Evolutionary conservation across 768 basidiomycete species (phyloP), one percentile per base, ranked within the genome.

Genomic region (Phylloporus sp.): DNA sequence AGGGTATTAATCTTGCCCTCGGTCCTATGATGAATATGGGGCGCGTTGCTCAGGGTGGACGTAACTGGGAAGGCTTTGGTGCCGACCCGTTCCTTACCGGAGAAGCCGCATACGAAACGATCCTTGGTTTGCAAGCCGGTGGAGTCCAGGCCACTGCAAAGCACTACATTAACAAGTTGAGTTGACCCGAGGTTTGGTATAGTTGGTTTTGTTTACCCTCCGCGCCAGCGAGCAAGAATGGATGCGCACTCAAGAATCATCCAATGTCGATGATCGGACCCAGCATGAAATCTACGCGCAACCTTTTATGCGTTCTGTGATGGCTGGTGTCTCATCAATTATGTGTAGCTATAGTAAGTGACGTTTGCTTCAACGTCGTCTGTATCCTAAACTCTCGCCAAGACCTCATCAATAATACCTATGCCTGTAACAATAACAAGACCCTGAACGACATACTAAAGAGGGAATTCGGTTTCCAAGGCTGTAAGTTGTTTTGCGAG

Each of bases 31-130:
- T 90, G 81, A 92, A 93, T 62, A 78, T 94, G 71, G 87, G 84
- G 1, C 79, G 88, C 15, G 67, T 84, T 17, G 82, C 86, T 3
- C 73, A 79, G 53, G 90, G 86, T 7, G 93, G 93, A 15, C 74
- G 93, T 23, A 91, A 93, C 65, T 95, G 90, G 89, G 93, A 95
- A 72, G 90, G 90, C n/a, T 93, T 92, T 48, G 91, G 92, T 24
- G 90, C 78, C 9, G 93, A 96, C 63, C 93, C 93, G 0, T 95
- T 81, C 69, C 70, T 95, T 14, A 58, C 78, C n/a, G 90, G 93
- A 11, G 90, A 89, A 59, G 73, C 71, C 6, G 76, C 81, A 3
- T 81, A 75, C 38, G 86, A 91, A 65, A 94, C 90, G 1, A 79
- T 94, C 43, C 68, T 87, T 15, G 92, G 92, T 7, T 66, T 94